Base-by-base conservation (phyloP, 176 grass and related monocot genomes). In the Oryza nivara region DNA sequence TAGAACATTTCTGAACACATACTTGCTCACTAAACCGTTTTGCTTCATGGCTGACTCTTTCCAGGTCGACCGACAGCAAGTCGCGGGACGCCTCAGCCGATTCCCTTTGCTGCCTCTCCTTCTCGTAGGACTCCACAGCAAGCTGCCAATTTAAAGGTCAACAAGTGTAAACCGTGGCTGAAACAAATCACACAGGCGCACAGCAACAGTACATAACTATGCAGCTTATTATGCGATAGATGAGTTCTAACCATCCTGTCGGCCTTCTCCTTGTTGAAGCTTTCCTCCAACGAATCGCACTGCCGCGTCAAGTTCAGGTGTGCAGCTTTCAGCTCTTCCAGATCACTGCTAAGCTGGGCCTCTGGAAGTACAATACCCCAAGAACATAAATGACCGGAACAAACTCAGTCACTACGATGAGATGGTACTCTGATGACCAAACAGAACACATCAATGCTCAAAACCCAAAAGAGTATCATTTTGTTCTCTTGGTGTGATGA, bases 1-100 rank as follows among this genome's bases (percentile, higher is more conserved):
- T 19, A 6, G 54, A 17, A 68, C 8, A 47, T n/a, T 63, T 44
- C 8, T 16, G 41, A 76, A 73, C 14, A 46, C 11, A 10, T 87
- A 99, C 93, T 88, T 99, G 91, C 61, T 99, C 97, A 58, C 88
- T 91, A 15, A 99, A 89, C 34, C 88, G 79, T 40, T 79, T 88
- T 14, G 88, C 88, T 3, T 94, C 93, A 28, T 96, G 81, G 70
- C 78, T 85, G 43, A 87, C 85, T 64, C 84, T 94, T 84, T 94
- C 93, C 19, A 99, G 79, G 28, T 99, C 97, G 30, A 91, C 83
- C 10, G 51, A 73, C 13, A 94, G 26, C 16, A 77, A 4, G 13
- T 83, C 75, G 14, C 79, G 68, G 14, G 82, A 86, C 54, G 65
- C 88, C 73, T 92, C 90, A 26, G 86, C 88, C 8, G 86, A 83